Percentiles rank a stretch among this genome's conserved stretches.
phyloP scores from a whole-genome alignment of 225 moss, liverwort and hornwort species.

The Pleurozium schreberi region DNA sequence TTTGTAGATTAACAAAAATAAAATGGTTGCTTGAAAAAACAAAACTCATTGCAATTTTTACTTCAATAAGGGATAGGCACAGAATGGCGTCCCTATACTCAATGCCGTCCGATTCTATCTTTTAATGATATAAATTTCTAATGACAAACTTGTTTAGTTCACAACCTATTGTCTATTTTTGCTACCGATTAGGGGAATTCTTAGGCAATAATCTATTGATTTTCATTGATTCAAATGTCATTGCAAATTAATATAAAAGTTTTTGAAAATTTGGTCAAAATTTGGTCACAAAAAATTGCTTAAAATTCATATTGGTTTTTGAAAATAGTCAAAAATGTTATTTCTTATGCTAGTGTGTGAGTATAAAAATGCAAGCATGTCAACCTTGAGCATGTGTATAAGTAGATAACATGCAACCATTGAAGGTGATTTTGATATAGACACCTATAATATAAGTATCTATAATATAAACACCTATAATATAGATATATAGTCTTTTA shows the following conservation, averaged over 20 bases:
- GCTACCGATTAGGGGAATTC: accelerated
- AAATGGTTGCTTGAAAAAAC: no score
- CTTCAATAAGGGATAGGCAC: no score
- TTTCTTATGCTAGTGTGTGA: no score
- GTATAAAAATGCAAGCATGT: no score
- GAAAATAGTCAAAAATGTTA: neutral
- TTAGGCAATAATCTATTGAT: neutral
- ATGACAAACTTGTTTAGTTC: neutral
- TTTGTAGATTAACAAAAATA: neutral
- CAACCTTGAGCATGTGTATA: no score
- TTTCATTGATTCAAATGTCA: accelerated
- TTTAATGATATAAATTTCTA: neutral
- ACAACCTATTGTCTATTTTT: neutral
- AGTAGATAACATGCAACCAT: no score
- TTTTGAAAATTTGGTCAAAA: neutral
- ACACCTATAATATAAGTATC: no score
- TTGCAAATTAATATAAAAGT: neutral
- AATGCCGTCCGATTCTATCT: no score
- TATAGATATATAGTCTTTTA: no score
- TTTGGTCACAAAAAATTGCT: neutral
- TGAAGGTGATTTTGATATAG: no score
- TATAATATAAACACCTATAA: no score
- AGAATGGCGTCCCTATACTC: no score
- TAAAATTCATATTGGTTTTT: neutral
- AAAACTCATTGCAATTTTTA: neutral